Base-by-base conservation (phyloP, 106 monocot genomes). In the Vanilla planifolia region DNA sequence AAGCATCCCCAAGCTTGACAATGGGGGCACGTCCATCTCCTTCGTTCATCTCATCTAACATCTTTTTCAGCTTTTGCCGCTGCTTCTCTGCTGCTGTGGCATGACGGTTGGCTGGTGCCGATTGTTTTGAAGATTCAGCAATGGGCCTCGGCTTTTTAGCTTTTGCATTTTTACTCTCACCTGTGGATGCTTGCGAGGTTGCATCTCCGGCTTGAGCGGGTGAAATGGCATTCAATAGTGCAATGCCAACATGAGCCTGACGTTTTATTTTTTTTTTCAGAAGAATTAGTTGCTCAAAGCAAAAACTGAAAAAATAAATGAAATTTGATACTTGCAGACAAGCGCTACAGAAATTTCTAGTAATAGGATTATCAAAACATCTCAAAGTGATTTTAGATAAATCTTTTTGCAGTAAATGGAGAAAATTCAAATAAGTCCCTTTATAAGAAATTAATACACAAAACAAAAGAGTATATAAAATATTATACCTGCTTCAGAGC, bases 181-280 rank as follows among this genome's bases (percentile, higher is more conserved):
- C 9, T 71, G 84, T 85, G 6, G 86, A 79, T 10, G 61, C 6
- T 32, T 67, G 47, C 27, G 72, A 63, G 29, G 80, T 68, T 30
- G 75, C 25, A 23, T 80, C 81, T 27, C 65, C 74, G 35, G 76
- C 44, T 77, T 81, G 76, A 43, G 69, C 27, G 23, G 85, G 78
- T 27, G 89, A 83, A 11, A 79, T 74, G 3, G 88, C 98, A 69
- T 98, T 98, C 50, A 98, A 75, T 43, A 98, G 77, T 48, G 98
- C 98, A 62, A 98, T 80, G 30, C 98, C 98, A 42, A 92, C 92
- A 74, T 98, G 98, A 33, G 98, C 92, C 98, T 98, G 75, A 53
- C 76, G 11, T 66, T 48, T 27, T n/a, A 17, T 24, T 2, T 48
- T 8, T 36, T 34, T 36, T 35, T 22, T 4, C 0, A 24, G 8